Conservation (phyloP, 2,329 filamentous ascomycete genomes). For the Coniosporium tulheliwenetii region DNA sequence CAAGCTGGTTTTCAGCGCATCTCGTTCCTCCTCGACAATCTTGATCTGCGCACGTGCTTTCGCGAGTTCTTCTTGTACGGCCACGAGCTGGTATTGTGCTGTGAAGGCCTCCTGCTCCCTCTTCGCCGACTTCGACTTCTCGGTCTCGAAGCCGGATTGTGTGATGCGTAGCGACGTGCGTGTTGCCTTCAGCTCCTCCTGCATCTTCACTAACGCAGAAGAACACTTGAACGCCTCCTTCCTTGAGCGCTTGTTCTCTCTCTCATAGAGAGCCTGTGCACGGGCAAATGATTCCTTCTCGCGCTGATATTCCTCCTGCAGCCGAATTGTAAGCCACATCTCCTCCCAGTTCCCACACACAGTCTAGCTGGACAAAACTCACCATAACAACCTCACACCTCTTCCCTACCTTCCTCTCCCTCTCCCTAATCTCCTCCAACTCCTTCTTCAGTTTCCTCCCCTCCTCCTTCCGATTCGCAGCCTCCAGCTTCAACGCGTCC, state of each 20-base stretch:
- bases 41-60: slow-evolving; percentile 47
- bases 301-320: slow-evolving; percentile 53
- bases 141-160: slow-evolving; percentile 44
- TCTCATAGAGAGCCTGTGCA: slow-evolving; percentile 44
- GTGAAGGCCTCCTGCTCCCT: slow-evolving; percentile 56
- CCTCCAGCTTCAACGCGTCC: slow-evolving; percentile 57
- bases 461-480: slow-evolving; percentile 48
- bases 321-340: neutral
- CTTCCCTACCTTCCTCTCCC: slow-evolving; percentile 51
- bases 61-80: slow-evolving; percentile 50
- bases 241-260: slow-evolving; percentile 52
- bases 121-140: slow-evolving; percentile 44
- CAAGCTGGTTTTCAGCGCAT: slow-evolving; percentile 55
- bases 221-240: slow-evolving; percentile 67
- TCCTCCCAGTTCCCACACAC: neutral
- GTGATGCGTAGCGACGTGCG: slow-evolving; percentile 37
- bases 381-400: slow-evolving; percentile 56
- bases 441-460: slow-evolving; percentile 37
- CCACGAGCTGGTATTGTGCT: slow-evolving; percentile 49
- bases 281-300: slow-evolving; percentile 48
- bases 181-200: slow-evolving; percentile 54
- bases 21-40: slow-evolving; percentile 57
- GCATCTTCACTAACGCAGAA: slow-evolving; percentile 51
- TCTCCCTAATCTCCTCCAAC: slow-evolving; percentile 47
- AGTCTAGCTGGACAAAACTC: slow-evolving; percentile 13